A percentile compares a stretch with the other conserved stretches of the same genome.
These are phyloP conservation scores for Plasmodium berghei DNA, from an alignment of 169 alveolate genomes.

Conservation along the genomic window DNA sequence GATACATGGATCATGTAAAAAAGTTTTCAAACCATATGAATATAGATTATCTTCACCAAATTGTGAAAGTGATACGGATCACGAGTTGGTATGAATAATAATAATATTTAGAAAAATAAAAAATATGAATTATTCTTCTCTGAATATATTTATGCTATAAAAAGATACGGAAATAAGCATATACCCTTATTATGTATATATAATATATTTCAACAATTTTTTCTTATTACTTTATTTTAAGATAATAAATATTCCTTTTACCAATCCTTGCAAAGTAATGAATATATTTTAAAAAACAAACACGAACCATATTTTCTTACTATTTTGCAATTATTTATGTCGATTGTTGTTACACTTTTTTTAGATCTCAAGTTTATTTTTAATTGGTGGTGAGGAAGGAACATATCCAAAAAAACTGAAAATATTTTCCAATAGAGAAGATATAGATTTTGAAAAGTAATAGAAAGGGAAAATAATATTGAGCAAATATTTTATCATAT, in stretches of 20 bases:
- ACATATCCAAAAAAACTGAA: constrained; percentile 82
- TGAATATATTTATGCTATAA: not conserved
- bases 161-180: not conserved
- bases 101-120: not conserved
- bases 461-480: not conserved
- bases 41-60: constrained; percentile 74
- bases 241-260: constrained; percentile 82
- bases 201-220: constrained; percentile 5
- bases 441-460: constrained; percentile 83
- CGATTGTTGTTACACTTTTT: not conserved
- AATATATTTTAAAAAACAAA: not conserved
- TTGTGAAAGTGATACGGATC: constrained; percentile 85
- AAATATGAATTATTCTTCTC: not conserved
- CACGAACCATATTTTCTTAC: not conserved
- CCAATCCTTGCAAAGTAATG: constrained; percentile 84
- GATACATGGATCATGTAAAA: constrained; percentile 81
- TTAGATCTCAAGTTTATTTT: constrained; percentile 78
- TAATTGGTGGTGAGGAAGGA: constrained; percentile 87
- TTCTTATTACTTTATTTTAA: constrained; percentile 22
- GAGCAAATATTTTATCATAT: not conserved
- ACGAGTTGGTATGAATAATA: constrained; percentile 79
- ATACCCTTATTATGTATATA: not conserved
- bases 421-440: constrained; percentile 82
- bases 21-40: constrained; percentile 80
- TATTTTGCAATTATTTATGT: not conserved